Conservation (phyloP, 768 basidiomycete species). For the Rhizopogon vulgaris region DNA sequence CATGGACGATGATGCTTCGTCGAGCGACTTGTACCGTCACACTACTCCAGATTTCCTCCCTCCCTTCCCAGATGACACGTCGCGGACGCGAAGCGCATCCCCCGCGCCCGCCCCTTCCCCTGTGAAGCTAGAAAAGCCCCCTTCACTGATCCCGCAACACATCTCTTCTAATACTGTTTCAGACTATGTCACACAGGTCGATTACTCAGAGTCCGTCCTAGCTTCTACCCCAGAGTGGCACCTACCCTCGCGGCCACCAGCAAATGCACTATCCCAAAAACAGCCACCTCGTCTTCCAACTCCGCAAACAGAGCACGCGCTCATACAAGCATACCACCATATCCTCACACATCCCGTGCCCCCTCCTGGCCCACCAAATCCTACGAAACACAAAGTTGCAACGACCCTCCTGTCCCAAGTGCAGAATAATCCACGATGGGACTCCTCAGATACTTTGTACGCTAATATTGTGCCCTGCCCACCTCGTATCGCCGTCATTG, state of each 20-base stretch:
- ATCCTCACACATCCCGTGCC: slow-evolving; percentile 67
- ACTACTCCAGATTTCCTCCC: slow-evolving; percentile 29
- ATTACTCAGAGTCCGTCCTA: slow-evolving; percentile 70
- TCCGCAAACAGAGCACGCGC: slow-evolving; percentile 56
- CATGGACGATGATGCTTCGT: slow-evolving; percentile 18
- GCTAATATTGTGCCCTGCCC: slow-evolving; percentile 50
- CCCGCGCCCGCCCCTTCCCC: slow-evolving; percentile 31
- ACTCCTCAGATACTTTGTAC: slow-evolving; percentile 60
- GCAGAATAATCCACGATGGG: slow-evolving; percentile 59
- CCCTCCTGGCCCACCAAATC: slow-evolving; percentile 43
- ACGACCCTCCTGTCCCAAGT: slow-evolving; percentile 59
- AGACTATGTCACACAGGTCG: slow-evolving; percentile 66
- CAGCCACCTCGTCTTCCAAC: slow-evolving; percentile 32
- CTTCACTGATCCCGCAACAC: slow-evolving; percentile 39
- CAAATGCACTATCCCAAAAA: slow-evolving; percentile 13
- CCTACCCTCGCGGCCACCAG: slow-evolving; percentile 41
- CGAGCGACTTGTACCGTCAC: slow-evolving; percentile 23
- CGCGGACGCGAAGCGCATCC: slow-evolving; percentile 23
- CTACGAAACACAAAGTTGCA: slow-evolving; percentile 68
- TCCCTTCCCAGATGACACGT: slow-evolving; percentile 24
- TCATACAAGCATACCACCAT: slow-evolving; percentile 69
- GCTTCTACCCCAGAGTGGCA: slow-evolving; percentile 64
- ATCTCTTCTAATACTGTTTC: slow-evolving; percentile 41
- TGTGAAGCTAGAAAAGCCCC: slow-evolving; percentile 25
- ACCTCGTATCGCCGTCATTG: slow-evolving; percentile 57